Percentiles rank a stretch among this genome's conserved stretches.
Conservation (phyloP, 371 early-diverging fungal species). For the Sporodiniella umbellata region DNA sequence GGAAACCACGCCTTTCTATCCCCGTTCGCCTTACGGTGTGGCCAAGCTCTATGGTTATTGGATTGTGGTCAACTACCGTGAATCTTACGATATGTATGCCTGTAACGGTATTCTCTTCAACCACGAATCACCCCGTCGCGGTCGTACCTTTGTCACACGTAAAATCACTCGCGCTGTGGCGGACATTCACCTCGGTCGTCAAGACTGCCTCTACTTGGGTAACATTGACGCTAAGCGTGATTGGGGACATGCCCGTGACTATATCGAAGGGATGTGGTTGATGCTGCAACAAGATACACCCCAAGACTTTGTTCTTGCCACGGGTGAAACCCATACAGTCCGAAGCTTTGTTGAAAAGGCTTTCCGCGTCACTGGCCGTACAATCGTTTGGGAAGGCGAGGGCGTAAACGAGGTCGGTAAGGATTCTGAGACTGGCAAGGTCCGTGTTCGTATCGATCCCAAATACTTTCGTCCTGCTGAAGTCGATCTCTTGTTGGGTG, state of each 20-base stretch:
- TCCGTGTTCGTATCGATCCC: constrained; percentile 73
- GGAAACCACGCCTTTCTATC: constrained; percentile 87
- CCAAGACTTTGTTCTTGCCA: constrained; percentile 82
- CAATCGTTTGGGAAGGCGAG: constrained; percentile 78
- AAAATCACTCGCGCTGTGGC: constrained; percentile 85
- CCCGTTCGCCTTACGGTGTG: constrained; percentile 85
- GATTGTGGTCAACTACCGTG: constrained; percentile 83
- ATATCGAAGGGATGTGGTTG: constrained; percentile 87
- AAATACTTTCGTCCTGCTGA: constrained; percentile 86
- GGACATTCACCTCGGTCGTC: constrained; percentile 67
- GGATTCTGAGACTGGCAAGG: constrained; percentile 61
- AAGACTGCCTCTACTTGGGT: constrained; percentile 74
- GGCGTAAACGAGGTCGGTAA: constrained; percentile 73
- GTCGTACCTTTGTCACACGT: constrained; percentile 82
- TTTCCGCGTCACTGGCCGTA: constrained; percentile 66
- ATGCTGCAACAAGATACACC: constrained; percentile 82
- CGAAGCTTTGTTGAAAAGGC: constrained; percentile 80
- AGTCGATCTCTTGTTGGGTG: constrained; percentile 79
- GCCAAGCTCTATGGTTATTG: constrained; percentile 85
- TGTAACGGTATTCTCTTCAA: constrained; percentile 88
- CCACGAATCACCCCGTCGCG: constrained; percentile 84
- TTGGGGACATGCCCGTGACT: constrained; percentile 90
- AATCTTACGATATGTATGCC: constrained; percentile 80
- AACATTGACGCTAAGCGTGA: constrained; percentile 86
- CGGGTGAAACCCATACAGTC: constrained; percentile 83